These are phyloP conservation scores for Metarhizium robertsii DNA, from an alignment of 2,329 filamentous ascomycete species.

Conservation along the genomic window DNA sequence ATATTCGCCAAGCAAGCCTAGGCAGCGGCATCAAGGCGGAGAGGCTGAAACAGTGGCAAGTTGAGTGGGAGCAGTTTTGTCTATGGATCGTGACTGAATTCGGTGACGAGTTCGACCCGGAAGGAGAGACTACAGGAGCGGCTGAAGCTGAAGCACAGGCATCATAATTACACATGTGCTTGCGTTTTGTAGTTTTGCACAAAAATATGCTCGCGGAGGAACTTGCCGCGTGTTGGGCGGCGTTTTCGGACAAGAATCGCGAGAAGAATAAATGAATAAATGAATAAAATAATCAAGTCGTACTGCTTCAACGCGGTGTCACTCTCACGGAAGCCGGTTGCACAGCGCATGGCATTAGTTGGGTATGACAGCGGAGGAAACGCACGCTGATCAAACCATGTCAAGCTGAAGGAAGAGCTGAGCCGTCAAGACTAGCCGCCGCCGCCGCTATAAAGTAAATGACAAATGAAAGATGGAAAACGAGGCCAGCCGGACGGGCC, in stretches of 20 bases:
- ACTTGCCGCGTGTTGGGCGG: not conserved
- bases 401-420: not conserved
- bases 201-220: not conserved
- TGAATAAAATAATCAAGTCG: not conserved
- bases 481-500: no score
- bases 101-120: slow-evolving; percentile 47
- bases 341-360: not conserved
- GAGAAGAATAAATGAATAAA: no score
- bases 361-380: not conserved
- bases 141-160: not conserved
- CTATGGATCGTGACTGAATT: slow-evolving; percentile 81
- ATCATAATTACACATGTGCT: not conserved
- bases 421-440: not conserved
- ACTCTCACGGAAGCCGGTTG: not conserved
- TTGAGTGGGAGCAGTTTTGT: slow-evolving; percentile 83
- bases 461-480: not conserved
- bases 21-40: slow-evolving; percentile 63
- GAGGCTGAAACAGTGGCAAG: slow-evolving; percentile 67
- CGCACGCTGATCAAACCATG: not conserved
- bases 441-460: not conserved
- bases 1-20: slow-evolving; percentile 63
- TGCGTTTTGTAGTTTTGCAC: not conserved
- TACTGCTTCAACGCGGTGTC: not conserved
- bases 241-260: not conserved
- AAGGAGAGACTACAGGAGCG: slow-evolving; percentile 7